Base-by-base conservation (phyloP, 2,329 filamentous ascomycete genomes). In the Beauveria rudraprayagi region DNA sequence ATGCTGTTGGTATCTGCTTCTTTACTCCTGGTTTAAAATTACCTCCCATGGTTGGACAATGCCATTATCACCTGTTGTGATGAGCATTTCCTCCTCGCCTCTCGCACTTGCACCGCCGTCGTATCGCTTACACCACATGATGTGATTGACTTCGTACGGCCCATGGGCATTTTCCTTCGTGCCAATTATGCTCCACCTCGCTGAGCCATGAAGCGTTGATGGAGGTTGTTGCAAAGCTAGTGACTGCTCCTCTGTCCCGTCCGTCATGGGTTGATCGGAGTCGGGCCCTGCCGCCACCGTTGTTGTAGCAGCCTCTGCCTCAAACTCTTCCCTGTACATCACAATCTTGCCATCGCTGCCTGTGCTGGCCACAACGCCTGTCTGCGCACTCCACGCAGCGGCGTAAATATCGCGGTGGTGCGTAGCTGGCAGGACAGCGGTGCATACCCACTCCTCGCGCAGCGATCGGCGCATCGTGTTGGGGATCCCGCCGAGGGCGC, bases 51-150 rank as follows among this genome's bases (percentile, higher is more conserved):
- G 86, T 69, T 88, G 88, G 30, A 97, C 89, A 57, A 89, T 80
- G 0, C 94, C 94, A 74, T 97, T 92, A 71, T 99, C 94, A 0
- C 93, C 94, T 0, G 92, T 96, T 17, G 89, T 94, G 22, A 97
- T 78, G 52, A 99, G 78, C 71, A 97, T 88, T 75, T 97, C 93
- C 26, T 78, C 72, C 26, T 78, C 72, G 3, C 80, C 79, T 59
- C 73, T 80, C 64, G 75, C 79, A 70, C 80, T 80, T 1, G 75
- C 74, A 1, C 77, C 87, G 55, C 80, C 79, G 71, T 96, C 92
- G 61, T 85, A 89, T 61, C 92, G 81, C 67, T 82, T 84, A 66
- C 91, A 92, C 94, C 94, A 99, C 2, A 84, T 86, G 54, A 94
- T 83, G 73, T 97, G 92, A 69, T 99, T 99, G 65, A 97, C 82